phyloP scores from a whole-genome alignment of 352 stramenopile genomes.

The Phytophthora meadii region DNA sequence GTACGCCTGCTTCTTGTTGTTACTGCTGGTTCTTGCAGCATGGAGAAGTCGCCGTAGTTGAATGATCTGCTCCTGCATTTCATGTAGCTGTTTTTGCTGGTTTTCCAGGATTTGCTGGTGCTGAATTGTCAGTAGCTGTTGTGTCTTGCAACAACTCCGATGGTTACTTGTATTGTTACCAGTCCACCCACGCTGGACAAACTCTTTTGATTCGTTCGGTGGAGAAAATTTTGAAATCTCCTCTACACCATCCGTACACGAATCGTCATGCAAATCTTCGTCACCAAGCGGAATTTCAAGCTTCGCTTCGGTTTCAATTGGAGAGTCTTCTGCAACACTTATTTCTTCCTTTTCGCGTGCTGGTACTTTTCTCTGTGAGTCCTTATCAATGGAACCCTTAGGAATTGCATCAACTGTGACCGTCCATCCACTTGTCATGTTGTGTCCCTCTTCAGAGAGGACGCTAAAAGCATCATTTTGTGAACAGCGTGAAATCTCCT shows the following conservation, averaged over 20 bases:
- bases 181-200: constrained; percentile 11
- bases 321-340: not conserved
- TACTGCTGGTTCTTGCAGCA: constrained; percentile 23
- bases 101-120: constrained; percentile 84
- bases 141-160: constrained; percentile 66
- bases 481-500: not conserved
- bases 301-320: constrained; percentile 6
- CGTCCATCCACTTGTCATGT: constrained; percentile 33
- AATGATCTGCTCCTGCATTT: constrained; percentile 78
- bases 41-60: constrained; percentile 57
- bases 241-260: constrained; percentile 4
- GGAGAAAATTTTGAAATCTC: not conserved
- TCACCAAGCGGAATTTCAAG: not conserved
- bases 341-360: constrained; percentile 12
- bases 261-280: constrained; percentile 9
- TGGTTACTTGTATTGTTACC: constrained; percentile 24
- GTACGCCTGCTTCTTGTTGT: constrained; percentile 26
- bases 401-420: constrained; percentile 26
- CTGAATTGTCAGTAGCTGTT: constrained; percentile 73
- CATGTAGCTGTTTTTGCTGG: constrained; percentile 70
- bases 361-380: constrained; percentile 9
- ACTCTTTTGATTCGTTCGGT: constrained; percentile 15
- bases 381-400: constrained; percentile 13
- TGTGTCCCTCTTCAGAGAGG: constrained; percentile 21
- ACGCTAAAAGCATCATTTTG: not conserved